A percentile compares a stretch with the other conserved stretches of the same genome.
Evolutionary conservation across 2,329 filamentous ascomycete genomes (phyloP).

Genomic region (Ophiostoma fasciatum): DNA sequence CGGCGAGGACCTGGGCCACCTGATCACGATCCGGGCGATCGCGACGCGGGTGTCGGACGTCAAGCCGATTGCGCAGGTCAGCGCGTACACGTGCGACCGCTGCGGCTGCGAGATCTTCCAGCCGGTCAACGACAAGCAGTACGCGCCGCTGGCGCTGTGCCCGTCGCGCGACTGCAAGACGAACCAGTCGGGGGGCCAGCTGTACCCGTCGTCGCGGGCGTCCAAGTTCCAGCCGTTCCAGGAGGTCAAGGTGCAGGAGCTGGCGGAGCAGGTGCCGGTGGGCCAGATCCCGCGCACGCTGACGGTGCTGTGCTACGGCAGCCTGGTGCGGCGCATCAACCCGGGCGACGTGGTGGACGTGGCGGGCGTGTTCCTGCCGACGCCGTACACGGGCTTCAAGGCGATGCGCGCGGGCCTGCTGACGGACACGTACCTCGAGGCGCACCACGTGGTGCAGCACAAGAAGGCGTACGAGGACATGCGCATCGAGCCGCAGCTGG

Average conservation of each 20-base stretch:
- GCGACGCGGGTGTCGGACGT: conserved; percentile 93
- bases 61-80: conserved; percentile 94
- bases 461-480: conserved; percentile 97
- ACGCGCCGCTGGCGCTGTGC: conserved; percentile 72
- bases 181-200: conserved; percentile 85
- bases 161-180: conserved; percentile 77
- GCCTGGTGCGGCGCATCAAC: conserved; percentile 71
- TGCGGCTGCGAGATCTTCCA: conserved; percentile 98
- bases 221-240: conserved; percentile 97
- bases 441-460: conserved; percentile 85
- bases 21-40: conserved; percentile 91
- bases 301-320: conserved; percentile 80
- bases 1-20: conserved; percentile 79
- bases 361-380: conserved; percentile 89
- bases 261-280: conserved; percentile 97
- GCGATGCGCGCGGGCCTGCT: conserved; percentile 92
- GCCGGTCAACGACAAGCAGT: conserved; percentile 81
- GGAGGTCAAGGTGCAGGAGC: conserved; percentile 95
- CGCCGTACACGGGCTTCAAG: conserved; percentile 97
- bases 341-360: conserved; percentile 91
- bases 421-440: conserved; percentile 93
- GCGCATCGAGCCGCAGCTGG: conserved; percentile 62
- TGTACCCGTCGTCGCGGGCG: conserved; percentile 87
- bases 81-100: conserved; percentile 92
- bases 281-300: conserved; percentile 90